Evolutionary conservation across 2,329 filamentous ascomycete species (phyloP).

Genomic region (Colletotrichum aenigma): DNA sequence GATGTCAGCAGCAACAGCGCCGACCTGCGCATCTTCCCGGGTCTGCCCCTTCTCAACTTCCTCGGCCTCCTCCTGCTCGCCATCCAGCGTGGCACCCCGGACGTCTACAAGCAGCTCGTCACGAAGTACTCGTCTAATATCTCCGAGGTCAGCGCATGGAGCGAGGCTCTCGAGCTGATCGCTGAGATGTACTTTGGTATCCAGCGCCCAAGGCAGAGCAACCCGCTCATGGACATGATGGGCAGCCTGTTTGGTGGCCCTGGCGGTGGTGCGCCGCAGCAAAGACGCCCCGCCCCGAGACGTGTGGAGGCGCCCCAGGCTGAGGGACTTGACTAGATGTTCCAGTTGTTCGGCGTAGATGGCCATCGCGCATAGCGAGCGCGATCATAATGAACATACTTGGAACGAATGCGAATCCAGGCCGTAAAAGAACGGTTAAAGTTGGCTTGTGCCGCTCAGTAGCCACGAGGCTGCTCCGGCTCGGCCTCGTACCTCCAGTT

Average conservation of each 20-base stretch:
- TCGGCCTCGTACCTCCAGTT: conserved; percentile 91
- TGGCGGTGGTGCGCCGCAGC: conserved; percentile 47
- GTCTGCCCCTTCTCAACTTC: conserved; percentile 94
- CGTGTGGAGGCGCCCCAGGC: conserved; percentile 55
- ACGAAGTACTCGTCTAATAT: conserved; percentile 82
- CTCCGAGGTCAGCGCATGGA: conserved; percentile 79
- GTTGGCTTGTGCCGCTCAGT: conserved; percentile 26
- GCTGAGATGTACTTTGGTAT: conserved; percentile 98
- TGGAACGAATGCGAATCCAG: conserved; percentile 14
- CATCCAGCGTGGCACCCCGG: conserved; percentile 77
- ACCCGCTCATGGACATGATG: conserved; percentile 98
- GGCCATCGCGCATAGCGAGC: neutral
- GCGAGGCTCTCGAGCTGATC: conserved; percentile 81
- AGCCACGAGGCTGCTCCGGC: conserved; percentile 45
- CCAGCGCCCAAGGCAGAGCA: conserved; percentile 84
- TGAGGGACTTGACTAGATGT: conserved; percentile 62
- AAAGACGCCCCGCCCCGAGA: conserved; percentile 47
- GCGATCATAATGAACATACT: neutral
- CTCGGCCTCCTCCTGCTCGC: conserved; percentile 83
- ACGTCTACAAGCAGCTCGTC: conserved; percentile 81
- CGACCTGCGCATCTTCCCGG: conserved; percentile 84
- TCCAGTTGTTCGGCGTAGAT: neutral
- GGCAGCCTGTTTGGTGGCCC: conserved; percentile 87
- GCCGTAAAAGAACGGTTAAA: conserved; percentile 4
- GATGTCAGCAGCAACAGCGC: conserved; percentile 76